Percentiles rank a stretch among this genome's conserved stretches.
These are phyloP conservation scores for Anacardium occidentale DNA, from an alignment of 345 rosid genomes.

Conservation along the genomic window DNA sequence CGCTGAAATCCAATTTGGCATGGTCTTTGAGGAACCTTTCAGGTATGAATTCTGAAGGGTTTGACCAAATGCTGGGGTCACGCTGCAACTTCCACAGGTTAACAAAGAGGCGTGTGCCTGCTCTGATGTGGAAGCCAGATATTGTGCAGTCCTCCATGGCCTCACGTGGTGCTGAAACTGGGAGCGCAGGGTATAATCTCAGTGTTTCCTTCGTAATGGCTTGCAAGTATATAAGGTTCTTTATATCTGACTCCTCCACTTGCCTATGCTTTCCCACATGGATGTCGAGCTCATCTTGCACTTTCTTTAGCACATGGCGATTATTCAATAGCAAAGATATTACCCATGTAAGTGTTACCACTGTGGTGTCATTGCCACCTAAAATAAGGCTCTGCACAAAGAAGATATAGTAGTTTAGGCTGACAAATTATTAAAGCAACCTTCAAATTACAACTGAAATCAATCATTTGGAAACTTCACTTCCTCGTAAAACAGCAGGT, in stretches of 20 bases:
- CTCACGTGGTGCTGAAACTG: constrained; percentile 29
- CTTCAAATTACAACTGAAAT: too few species aligned
- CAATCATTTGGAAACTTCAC: too few species aligned
- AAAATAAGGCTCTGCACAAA: constrained; percentile 45
- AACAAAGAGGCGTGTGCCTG: constrained; percentile 30
- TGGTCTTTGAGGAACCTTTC: constrained; percentile 32
- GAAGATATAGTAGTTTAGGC: too few species aligned
- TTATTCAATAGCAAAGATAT: constrained; percentile 42
- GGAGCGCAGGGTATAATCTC: constrained; percentile 34
- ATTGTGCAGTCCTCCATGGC: constrained; percentile 36
- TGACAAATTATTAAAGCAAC: too few species aligned
- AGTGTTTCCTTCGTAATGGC: constrained; percentile 51
- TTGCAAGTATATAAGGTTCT: constrained; percentile 33
- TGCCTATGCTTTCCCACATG: constrained; percentile 30
- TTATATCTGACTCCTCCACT: constrained; percentile 43
- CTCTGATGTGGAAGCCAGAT: constrained; percentile 29
- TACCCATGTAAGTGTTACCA: constrained; percentile 42
- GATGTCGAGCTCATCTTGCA: constrained; percentile 39
- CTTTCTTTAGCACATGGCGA: constrained; percentile 26
- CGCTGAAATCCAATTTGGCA: constrained; percentile 20
- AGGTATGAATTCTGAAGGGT: constrained; percentile 25
- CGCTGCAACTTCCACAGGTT: constrained; percentile 33
- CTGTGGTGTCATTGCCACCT: constrained; percentile 48
- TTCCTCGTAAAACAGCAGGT: too few species aligned
- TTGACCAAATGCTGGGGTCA: constrained; percentile 21